Conservation (phyloP, 768 basidiomycete genomes). For the Postia placenta region DNA sequence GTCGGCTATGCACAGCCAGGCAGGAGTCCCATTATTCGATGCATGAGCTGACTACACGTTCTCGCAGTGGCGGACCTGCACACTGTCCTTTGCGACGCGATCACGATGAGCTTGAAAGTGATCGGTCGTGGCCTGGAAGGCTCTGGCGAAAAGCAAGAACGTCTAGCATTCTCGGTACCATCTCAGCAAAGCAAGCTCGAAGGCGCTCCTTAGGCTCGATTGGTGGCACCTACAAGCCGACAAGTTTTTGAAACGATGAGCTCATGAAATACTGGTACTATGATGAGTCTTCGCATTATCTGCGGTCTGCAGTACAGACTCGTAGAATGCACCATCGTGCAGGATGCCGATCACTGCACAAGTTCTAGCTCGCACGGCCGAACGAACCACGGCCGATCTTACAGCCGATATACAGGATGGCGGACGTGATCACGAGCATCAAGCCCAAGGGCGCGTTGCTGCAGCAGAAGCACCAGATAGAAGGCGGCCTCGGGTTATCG, state of each 20-base stretch:
- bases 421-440: too few species aligned
- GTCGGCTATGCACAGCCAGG: constrained; percentile 54
- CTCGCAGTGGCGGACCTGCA: constrained; percentile 39
- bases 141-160: constrained; percentile 27
- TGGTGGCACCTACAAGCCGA: too few species aligned
- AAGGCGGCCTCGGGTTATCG: too few species aligned
- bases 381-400: constrained; percentile 27
- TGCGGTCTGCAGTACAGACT: too few species aligned
- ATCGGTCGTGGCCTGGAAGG: constrained; percentile 30
- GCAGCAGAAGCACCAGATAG: too few species aligned
- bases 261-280: constrained; percentile 16
- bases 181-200: too few species aligned
- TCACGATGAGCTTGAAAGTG: constrained; percentile 18
- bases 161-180: constrained; percentile 27
- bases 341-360: constrained; percentile 18
- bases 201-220: too few species aligned
- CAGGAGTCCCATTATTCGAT: constrained; percentile 40
- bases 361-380: constrained; percentile 21
- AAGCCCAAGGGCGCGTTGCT: too few species aligned
- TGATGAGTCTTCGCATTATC: too few species aligned
- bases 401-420: too few species aligned
- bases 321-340: neutral
- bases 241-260: too few species aligned
- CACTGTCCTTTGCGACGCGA: constrained; percentile 34
- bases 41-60: neutral